A percentile compares a stretch with the other conserved stretches of the same genome.
These are phyloP conservation scores for Chytriomyces sp. DNA, from an alignment of 192 early-diverging fungal species.

Conservation along the genomic window DNA sequence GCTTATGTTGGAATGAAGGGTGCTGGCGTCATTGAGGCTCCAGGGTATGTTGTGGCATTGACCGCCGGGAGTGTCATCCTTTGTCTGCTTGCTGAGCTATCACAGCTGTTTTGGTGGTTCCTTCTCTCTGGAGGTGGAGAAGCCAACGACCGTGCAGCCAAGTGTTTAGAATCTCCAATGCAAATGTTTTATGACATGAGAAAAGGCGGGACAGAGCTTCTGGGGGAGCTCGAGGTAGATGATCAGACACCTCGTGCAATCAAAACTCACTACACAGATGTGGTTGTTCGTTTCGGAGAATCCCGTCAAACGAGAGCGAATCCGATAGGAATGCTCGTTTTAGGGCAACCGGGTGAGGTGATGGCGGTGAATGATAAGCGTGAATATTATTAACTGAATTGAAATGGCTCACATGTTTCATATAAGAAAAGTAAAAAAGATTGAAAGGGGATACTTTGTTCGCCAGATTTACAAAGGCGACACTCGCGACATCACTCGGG, in stretches of 20 bases:
- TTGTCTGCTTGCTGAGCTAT: constrained; percentile 16
- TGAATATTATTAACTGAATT: neutral
- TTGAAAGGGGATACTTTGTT: too few relatives aligned
- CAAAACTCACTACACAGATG: constrained; percentile 1
- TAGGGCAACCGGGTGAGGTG: neutral
- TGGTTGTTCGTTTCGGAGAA: constrained; percentile 21
- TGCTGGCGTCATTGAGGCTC: neutral
- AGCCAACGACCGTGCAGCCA: constrained; percentile 22
- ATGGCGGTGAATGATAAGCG: neutral
- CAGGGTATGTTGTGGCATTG: constrained; percentile 2
- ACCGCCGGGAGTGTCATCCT: constrained; percentile 1
- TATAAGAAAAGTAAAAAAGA: neutral
- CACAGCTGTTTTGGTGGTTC: constrained; percentile 32
- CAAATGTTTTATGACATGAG: constrained; percentile 24
- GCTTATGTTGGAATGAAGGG: constrained; percentile 3
- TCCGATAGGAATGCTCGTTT: neutral
- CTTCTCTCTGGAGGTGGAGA: constrained; percentile 22
- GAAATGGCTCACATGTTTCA: neutral
- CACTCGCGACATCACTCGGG: too few relatives aligned
- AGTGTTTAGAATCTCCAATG: constrained; percentile 16
- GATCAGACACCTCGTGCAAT: constrained; percentile 3
- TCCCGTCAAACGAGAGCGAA: neutral
- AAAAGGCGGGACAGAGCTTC: constrained; percentile 11
- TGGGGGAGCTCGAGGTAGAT: neutral
- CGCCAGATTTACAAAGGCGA: too few relatives aligned